phyloP scores from a whole-genome alignment of 176 grass and related monocot genomes.

The Ensete glaucum region DNA sequence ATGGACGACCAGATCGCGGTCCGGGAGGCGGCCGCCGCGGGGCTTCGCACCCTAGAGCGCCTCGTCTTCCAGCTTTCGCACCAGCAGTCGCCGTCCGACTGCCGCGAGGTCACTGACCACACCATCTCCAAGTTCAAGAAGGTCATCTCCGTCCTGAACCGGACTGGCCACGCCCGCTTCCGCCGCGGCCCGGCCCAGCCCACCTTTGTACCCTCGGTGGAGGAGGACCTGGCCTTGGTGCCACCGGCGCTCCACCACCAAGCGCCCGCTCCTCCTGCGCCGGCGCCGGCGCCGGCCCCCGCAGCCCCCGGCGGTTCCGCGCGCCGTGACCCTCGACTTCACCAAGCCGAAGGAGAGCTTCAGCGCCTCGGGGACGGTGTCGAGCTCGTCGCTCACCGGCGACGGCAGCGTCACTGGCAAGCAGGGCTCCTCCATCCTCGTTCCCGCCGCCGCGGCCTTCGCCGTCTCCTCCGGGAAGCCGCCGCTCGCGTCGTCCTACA shows the following conservation, averaged over 20 bases:
- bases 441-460: slow-evolving; percentile 28
- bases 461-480: slow-evolving; percentile 38
- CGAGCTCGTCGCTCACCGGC: slow-evolving; percentile 64
- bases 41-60: slow-evolving; percentile 62
- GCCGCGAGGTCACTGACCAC: slow-evolving; percentile 70
- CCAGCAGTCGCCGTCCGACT: slow-evolving; percentile 26
- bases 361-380: slow-evolving; percentile 47
- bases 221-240: background rate
- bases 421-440: background rate
- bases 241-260: background rate
- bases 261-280: background rate
- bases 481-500: background rate
- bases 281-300: background rate
- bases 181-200: slow-evolving; percentile 32
- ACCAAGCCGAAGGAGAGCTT: slow-evolving; percentile 54
- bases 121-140: slow-evolving; percentile 74
- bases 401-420: slow-evolving; percentile 22
- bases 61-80: slow-evolving; percentile 53
- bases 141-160: slow-evolving; percentile 85
- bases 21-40: slow-evolving; percentile 62
- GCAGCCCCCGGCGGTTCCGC: background rate
- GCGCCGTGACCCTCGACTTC: slow-evolving; percentile 61
- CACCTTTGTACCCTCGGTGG: background rate
- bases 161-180: slow-evolving; percentile 89
- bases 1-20: slow-evolving; percentile 56